These are phyloP conservation scores for Macrophomina tecta DNA, from an alignment of 2,329 filamentous ascomycete genomes.

Conservation along the genomic window DNA sequence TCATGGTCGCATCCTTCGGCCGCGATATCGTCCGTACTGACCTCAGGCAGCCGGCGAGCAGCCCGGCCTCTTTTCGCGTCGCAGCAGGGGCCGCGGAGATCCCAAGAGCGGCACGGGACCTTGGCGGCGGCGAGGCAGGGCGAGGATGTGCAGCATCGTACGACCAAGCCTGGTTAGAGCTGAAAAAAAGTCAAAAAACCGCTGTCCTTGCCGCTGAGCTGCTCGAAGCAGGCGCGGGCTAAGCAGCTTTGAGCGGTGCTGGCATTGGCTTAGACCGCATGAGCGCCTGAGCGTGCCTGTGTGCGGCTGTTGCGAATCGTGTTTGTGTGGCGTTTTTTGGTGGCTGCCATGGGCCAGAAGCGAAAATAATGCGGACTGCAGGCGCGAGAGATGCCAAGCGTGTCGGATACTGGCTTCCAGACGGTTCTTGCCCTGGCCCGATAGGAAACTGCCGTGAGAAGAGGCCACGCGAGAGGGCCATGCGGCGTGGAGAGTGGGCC, in stretches of 20 bases:
- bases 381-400: not conserved
- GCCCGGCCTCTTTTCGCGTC: not conserved
- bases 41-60: conserved; percentile 2
- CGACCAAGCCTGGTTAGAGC: not conserved
- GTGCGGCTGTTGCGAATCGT: conserved; percentile 6
- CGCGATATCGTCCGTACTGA: not conserved
- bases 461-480: not conserved
- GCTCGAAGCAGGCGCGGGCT: not conserved
- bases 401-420: conserved; percentile 15
- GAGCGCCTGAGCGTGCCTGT: not conserved
- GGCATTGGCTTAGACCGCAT: not conserved
- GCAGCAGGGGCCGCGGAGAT: not conserved
- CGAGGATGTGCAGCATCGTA: conserved; percentile 5
- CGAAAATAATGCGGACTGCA: not conserved
- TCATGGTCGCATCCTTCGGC: conserved; percentile 14
- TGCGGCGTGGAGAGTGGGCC: conserved; percentile 11
- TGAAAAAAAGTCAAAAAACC: not conserved
- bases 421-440: not conserved
- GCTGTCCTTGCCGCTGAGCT: not conserved
- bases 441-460: conserved; percentile 5
- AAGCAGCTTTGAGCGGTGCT: not conserved
- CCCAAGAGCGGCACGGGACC: conserved; percentile 8
- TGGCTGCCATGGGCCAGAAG: not conserved
- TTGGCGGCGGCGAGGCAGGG: conserved; percentile 5
- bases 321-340: conserved; percentile 9